Base-by-base conservation (phyloP, 805 yeast genomes). In the Metschnikowia amazonensis region DNA sequence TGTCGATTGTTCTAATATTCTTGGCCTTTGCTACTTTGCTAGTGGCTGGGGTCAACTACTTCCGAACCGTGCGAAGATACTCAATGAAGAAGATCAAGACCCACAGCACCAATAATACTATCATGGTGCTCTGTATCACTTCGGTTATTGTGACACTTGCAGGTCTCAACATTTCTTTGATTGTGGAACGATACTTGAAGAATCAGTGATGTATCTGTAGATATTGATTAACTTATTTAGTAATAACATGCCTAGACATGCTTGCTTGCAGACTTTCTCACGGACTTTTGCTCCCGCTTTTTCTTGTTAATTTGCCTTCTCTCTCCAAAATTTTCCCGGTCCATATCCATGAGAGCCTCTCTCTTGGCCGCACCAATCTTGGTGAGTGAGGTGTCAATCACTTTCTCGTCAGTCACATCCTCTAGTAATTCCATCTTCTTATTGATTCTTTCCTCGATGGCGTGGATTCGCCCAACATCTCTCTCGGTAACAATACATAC, bases 341-440 rank as follows among this genome's bases (percentile, higher is more conserved):
- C 97, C 97, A 94, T 89, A 31, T 87, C 97, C 86, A 92, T 80
- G 44, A 85, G 62, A 2, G 97, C 86, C 63, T 90, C 96, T 55
- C 97, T 77, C 67, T 88, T 89, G 16, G 98, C 97, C 29, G 76
- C 79, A 28, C 90, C 82, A 1, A 86, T 84, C 37, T 75, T 73
- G 44, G 78, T 81, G 51, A 94, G 71, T 1, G 89, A 81, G 38
- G 80, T 77, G 51, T 84, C 81, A 36, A 90, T 86, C 21, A 92
- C 84, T 49, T 76, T 77, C 47, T 85, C 84, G 63, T 94, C 98
- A 11, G 80, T 78, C 18, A 89, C 80, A 24, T 73, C 74, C 29
- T 78, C 82, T 59, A 84, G 83, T 53, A 84, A 78, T n/a, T 74
- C 81, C 89, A 94, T 83, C 61, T 89, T 86, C 51, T 79, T 76